Conservation (phyloP, 2,329 filamentous ascomycete genomes). For the Aspergillus terreus region DNA sequence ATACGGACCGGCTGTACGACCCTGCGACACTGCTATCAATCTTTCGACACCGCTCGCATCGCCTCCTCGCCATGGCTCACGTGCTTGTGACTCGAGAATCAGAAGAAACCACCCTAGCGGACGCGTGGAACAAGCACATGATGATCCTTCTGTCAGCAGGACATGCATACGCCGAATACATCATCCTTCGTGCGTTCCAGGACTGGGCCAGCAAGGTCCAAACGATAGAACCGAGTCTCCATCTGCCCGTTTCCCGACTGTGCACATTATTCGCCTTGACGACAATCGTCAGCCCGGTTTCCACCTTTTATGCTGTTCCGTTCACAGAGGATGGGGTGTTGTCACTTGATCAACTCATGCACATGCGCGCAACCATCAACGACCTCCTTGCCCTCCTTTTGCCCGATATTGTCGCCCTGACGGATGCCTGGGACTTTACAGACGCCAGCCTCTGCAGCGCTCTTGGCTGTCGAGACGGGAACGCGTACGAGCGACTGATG, state of each 20-base stretch:
- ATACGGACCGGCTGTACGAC: neutral
- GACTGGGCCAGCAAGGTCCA: neutral
- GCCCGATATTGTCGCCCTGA: conserved; percentile 1
- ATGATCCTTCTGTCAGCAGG: conserved; percentile 1
- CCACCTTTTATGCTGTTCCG: neutral
- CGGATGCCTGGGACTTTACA: conserved; percentile 8
- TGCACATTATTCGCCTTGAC: conserved; percentile 4
- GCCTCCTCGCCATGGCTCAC: neutral
- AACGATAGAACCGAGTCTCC: neutral
- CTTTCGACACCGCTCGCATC: neutral
- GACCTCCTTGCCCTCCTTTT: neutral
- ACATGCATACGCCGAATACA: conserved; percentile 4
- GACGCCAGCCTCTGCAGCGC: conserved; percentile 5
- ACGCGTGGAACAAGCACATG: conserved; percentile 6
- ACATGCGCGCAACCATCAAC: neutral
- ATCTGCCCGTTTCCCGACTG: neutral
- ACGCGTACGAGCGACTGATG: conserved; percentile 6
- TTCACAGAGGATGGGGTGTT: conserved; percentile 2
- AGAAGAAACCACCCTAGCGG: neutral
- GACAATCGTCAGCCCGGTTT: neutral
- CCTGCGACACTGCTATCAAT: neutral
- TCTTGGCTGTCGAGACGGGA: conserved; percentile 5
- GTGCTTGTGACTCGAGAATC: neutral
- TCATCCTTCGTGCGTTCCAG: neutral
- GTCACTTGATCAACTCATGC: neutral